Conservation (phyloP, 768 basidiomycete species). For the Coprinopsis cinerea region DNA sequence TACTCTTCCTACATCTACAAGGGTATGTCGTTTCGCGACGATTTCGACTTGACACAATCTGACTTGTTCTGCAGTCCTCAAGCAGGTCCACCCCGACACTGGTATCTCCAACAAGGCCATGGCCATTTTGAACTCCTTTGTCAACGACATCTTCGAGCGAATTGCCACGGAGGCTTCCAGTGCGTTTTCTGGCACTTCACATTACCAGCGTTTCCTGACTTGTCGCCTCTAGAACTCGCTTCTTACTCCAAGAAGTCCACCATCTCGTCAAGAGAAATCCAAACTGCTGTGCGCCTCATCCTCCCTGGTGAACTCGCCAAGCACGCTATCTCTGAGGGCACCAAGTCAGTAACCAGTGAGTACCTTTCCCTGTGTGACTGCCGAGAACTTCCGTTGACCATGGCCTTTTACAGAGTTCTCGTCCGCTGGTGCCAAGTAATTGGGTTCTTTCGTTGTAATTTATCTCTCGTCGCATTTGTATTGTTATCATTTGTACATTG, state of each 20-base stretch:
- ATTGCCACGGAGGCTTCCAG: slow-evolving; percentile 89
- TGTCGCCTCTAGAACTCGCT: slow-evolving; percentile 67
- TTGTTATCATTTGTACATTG: slow-evolving; percentile 2
- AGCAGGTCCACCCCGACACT: slow-evolving; percentile 97
- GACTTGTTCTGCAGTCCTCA: slow-evolving; percentile 56
- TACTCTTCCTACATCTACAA: slow-evolving; percentile 89
- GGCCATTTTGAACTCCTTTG: slow-evolving; percentile 94
- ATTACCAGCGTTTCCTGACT: slow-evolving; percentile 8
- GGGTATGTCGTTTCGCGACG: not conserved
- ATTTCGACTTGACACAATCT: not conserved
- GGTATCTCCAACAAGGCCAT: slow-evolving; percentile 99
- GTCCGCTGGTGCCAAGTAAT: slow-evolving; percentile 15
- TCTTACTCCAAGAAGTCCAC: slow-evolving; percentile 99
- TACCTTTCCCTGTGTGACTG: not conserved
- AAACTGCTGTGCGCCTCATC: slow-evolving; percentile 94
- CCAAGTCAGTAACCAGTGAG: slow-evolving; percentile 53
- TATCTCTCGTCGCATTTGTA: slow-evolving; percentile 6
- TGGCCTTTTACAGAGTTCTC: slow-evolving; percentile 14
- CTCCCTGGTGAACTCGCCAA: slow-evolving; percentile 97
- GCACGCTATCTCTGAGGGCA: slow-evolving; percentile 96
- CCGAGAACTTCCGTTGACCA: not conserved
- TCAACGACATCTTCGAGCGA: slow-evolving; percentile 94
- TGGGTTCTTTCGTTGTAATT: not conserved
- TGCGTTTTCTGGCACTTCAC: slow-evolving; percentile 30
- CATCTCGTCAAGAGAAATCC: slow-evolving; percentile 97